Evolutionary conservation across 2,329 filamentous ascomycete genomes (phyloP).

Genomic region (Metarhizium anisopliae): DNA sequence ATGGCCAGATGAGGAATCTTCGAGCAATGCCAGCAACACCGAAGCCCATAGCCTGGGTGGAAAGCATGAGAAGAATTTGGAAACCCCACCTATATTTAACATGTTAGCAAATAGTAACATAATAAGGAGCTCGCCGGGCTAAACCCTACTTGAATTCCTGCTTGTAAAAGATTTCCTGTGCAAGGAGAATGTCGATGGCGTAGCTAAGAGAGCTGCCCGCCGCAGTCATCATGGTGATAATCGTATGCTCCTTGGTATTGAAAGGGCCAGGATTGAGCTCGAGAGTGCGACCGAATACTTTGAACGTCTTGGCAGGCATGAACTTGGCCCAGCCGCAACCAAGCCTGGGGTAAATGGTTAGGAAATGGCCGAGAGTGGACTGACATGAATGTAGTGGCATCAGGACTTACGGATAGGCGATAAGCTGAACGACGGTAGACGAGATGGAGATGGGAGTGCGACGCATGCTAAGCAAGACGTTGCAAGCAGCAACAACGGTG

Average conservation of each 20-base stretch:
- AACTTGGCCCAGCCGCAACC: conserved; percentile 23
- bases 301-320: conserved; percentile 21
- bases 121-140: background rate
- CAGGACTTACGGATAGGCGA: conserved; percentile 36
- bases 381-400: background rate
- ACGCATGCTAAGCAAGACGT: conserved; percentile 42
- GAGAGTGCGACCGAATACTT: conserved; percentile 21
- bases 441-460: conserved; percentile 42
- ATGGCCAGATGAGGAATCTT: conserved; percentile 51
- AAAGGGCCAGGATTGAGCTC: conserved; percentile 31
- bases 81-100: conserved; percentile 32
- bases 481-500: conserved; percentile 47
- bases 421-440: conserved; percentile 45
- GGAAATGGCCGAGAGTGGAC: background rate
- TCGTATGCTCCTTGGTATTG: conserved; percentile 39
- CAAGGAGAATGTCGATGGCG: conserved; percentile 31
- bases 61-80: conserved; percentile 50
- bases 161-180: conserved; percentile 38
- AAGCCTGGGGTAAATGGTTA: conserved; percentile 10
- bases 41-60: conserved; percentile 55
- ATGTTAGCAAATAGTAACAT: background rate
- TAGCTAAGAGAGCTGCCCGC: conserved; percentile 25
- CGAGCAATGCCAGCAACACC: conserved; percentile 52
- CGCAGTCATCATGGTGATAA: conserved; percentile 38
- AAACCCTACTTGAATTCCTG: conserved; percentile 34